Base-by-base conservation (phyloP, 257 asterid genomes). In the Gentiana dahurica region DNA sequence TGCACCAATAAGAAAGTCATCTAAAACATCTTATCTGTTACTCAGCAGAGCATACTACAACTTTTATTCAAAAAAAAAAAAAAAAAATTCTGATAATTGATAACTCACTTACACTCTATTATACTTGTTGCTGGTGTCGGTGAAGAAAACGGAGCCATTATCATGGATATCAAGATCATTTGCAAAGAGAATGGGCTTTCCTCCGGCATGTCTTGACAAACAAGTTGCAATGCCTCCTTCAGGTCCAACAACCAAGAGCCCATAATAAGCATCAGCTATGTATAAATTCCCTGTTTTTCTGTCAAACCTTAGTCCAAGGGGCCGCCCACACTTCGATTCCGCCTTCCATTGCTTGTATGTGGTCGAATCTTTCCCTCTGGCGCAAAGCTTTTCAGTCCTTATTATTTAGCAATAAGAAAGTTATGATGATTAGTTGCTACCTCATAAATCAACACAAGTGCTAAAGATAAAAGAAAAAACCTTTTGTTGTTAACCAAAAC, bases 141-240 rank as follows among this genome's bases (percentile, higher is more conserved):
- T 87, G 89, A 91, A 91, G 79, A 84, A 91, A 60, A 87, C 76
- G 59, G 98, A 91, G 8, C 96, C 96, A 62, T 91, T 91, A 1
- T 60, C 34, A 61, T 81, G 96, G 55, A 91, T 76, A 48, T 87
- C 96, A 33, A 91, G 96, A 63, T 91, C 98, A 62, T 91, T 91
- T 1, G 96, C 96, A 10, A 91, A 87, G n/a, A 85, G 89, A 49
- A 87, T 84, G 0, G 89, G 94, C 6, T 75, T 65, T 8, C 84
- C 92, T 48, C 75, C 83, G 0, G 71, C 83, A 2, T 81, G 89
- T 34, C 89, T 70, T 34, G 94, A 80, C 67, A 87, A 53, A 36
- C 89, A 79, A 4, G 76, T 85, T 8, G 74, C 70, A 44, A 65
- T 49, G 8, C 95, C 95, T 41, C 97, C 98, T 56, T 78, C 68